Conservation (phyloP, 805 yeast genomes). For the Wilhelminamyces savonicus region DNA sequence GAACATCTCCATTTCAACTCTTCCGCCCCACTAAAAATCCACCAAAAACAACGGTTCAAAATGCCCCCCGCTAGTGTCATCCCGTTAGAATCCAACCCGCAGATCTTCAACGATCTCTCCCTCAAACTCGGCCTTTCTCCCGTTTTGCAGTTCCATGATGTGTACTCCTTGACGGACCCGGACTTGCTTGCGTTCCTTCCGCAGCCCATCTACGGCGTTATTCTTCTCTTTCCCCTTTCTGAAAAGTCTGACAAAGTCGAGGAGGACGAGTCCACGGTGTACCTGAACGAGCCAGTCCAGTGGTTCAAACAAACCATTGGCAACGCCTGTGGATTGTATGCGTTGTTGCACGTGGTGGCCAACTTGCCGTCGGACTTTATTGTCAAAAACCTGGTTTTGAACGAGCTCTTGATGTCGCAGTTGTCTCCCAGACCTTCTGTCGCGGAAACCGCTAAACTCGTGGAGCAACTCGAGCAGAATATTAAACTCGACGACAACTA, state of each 20-base stretch:
- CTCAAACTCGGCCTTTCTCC: slow-evolving; percentile 60
- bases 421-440: slow-evolving; percentile 13
- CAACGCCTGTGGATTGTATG: slow-evolving; percentile 92
- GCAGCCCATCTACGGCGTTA: slow-evolving; percentile 67
- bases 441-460: slow-evolving; percentile 33
- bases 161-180: slow-evolving; percentile 77
- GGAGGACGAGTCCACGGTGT: slow-evolving; percentile 26
- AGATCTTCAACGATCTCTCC: slow-evolving; percentile 67
- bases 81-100: slow-evolving; percentile 90
- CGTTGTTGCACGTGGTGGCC: slow-evolving; percentile 57
- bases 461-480: slow-evolving; percentile 40
- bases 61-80: no score
- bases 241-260: slow-evolving; percentile 40
- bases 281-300: slow-evolving; percentile 30
- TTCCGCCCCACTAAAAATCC: no score
- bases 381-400: slow-evolving; percentile 29
- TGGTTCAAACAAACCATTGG: slow-evolving; percentile 85
- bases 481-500: slow-evolving; percentile 37
- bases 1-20: no score
- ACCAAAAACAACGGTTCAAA: no score
- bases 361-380: slow-evolving; percentile 43
- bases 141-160: slow-evolving; percentile 63
- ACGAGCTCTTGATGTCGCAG: slow-evolving; percentile 13
- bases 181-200: slow-evolving; percentile 79
- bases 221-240: slow-evolving; percentile 81